A percentile compares a stretch with the other conserved stretches of the same genome.
phyloP scores from a whole-genome alignment of 2,329 filamentous ascomycete species.

The Ascosphaera pollenicola region DNA sequence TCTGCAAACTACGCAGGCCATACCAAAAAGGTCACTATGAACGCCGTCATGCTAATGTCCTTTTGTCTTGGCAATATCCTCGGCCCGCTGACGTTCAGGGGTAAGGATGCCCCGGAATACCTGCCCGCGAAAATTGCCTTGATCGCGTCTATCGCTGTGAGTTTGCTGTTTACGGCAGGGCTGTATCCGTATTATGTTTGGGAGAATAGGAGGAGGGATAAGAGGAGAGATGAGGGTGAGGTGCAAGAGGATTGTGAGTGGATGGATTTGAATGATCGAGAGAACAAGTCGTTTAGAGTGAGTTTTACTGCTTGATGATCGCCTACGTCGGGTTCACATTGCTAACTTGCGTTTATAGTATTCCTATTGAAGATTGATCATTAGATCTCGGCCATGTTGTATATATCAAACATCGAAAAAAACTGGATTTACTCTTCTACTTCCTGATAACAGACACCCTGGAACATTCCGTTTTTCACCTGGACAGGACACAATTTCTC shows the following conservation, averaged over 20 bases:
- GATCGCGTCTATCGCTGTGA: slow-evolving; percentile 1
- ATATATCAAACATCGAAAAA: no score
- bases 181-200: slow-evolving; percentile 10
- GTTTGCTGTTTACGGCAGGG: slow-evolving; percentile 6
- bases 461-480: no score
- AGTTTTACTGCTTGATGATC: no score
- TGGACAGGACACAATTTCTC: no score
- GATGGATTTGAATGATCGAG: slow-evolving; percentile 13
- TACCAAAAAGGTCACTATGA: slow-evolving; percentile 26
- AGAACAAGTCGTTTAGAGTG: slow-evolving; percentile 6
- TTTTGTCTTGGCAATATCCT: slow-evolving; percentile 24
- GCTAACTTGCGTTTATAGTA: no score
- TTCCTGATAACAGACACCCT: no score
- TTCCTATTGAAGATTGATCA: no score
- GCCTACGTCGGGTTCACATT: no score
- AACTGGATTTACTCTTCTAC: no score
- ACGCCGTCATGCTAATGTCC: slow-evolving; percentile 21
- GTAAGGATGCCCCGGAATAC: slow-evolving; percentile 15
- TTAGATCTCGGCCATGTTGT: no score
- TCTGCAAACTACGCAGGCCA: slow-evolving; percentile 26
- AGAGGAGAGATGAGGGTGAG: slow-evolving; percentile 6
- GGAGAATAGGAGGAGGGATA: slow-evolving; percentile 13
- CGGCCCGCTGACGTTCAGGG: slow-evolving; percentile 23
- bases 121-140: slow-evolving; percentile 3
- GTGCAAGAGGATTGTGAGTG: slow-evolving; percentile 11